Base-by-base conservation (phyloP, 805 yeast genomes). In the Nakazawaea pomicola region DNA sequence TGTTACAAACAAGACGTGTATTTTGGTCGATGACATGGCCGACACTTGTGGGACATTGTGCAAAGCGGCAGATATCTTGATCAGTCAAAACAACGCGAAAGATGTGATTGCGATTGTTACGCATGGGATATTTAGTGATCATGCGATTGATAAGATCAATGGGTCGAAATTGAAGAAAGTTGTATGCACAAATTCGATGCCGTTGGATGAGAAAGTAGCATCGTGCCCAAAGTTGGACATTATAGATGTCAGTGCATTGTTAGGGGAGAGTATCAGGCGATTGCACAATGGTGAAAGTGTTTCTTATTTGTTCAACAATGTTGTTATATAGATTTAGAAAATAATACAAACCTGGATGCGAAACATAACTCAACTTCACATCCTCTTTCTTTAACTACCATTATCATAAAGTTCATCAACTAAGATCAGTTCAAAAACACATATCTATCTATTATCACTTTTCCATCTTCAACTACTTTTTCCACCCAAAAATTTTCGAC, bases 41-140 rank as follows among this genome's bases (percentile, higher is more conserved):
- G 99, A 91, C 58, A 91, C 99, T 4, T 91, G 98, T 65, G 98
- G 99, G 30, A 91, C 99, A 2, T 68, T 91, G 49, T 93, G 87
- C 48, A 91, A 91, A 62, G 98, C 98, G 1, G 91, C 96, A 9
- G 95, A 91, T 47, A 79, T 90, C 5, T 67, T 91, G 46, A 32
- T 21, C 3, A 23, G 25, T 23, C 80, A 76, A 17, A 80, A 87
- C 49, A 86, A 89, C 23, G 98, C 99, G 3, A 70, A 76, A 45
- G 74, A 78, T 47, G 98, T 93, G 18, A 76, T 91, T 48, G 96
- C 98, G 10, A 83, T 93, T 38, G 96, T 91, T 9, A 91, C 98
- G 1, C 99, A 91, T 58, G 99, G 98, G 41, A 86, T 91, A 29
- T 80, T 91, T 55, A 81, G 93, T 20, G 95, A 95, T 29, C 72